phyloP scores from a whole-genome alignment of 148 eudicot genomes.

The Chenopodium quinoa region DNA sequence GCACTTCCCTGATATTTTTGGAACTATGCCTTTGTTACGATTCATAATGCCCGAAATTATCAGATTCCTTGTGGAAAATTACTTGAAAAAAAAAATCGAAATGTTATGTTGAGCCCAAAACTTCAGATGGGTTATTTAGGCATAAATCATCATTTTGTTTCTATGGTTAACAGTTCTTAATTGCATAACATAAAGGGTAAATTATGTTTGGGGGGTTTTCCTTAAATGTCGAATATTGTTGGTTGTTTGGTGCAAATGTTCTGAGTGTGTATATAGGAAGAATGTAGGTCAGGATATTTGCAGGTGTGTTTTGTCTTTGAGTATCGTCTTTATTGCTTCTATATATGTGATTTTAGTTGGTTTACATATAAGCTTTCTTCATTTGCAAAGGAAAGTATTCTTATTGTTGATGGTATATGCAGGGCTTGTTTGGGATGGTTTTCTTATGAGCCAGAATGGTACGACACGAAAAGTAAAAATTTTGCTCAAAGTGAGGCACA shows the following conservation, averaged over 20 bases:
- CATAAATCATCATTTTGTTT: neutral
- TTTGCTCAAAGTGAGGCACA: conserved; percentile 93
- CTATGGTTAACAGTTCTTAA: neutral
- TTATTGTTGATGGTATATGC: conserved; percentile 25
- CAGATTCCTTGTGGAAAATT: neutral
- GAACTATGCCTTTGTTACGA: neutral
- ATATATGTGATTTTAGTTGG: neutral
- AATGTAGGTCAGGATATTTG: neutral
- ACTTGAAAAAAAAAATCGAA: neutral
- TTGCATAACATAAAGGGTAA: neutral
- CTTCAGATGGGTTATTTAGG: neutral
- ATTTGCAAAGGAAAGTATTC: neutral
- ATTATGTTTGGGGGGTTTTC: neutral
- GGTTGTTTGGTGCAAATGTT: neutral
- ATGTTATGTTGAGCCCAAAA: neutral
- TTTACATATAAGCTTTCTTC: neutral
- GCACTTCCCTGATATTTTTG: neutral
- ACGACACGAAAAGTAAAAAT: conserved; percentile 62
- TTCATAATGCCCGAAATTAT: neutral
- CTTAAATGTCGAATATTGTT: neutral
- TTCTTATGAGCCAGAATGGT: conserved; percentile 92
- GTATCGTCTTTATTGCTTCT: conserved; percentile 4
- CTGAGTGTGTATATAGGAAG: neutral
- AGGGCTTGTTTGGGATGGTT: conserved; percentile 96
- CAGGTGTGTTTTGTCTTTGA: neutral